Conservation (phyloP, 2,329 filamentous ascomycete genomes). For the Claviceps fusiformis region DNA sequence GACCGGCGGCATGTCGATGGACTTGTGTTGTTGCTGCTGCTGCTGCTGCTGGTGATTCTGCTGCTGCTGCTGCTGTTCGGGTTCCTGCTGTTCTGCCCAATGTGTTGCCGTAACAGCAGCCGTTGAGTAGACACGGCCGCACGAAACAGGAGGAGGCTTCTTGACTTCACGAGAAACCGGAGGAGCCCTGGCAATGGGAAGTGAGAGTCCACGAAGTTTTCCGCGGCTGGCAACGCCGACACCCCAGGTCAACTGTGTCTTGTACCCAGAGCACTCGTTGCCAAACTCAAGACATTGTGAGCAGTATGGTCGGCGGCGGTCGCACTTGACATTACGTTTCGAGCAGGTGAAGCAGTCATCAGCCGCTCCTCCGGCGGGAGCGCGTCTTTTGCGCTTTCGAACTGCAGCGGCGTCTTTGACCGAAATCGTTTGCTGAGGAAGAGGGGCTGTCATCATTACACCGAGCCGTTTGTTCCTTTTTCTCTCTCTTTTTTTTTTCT, state of each 20-base stretch:
- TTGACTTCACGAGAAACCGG: slow-evolving; percentile 38
- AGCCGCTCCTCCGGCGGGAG: slow-evolving; percentile 73
- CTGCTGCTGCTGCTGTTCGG: slow-evolving; percentile 4
- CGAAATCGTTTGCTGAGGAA: slow-evolving; percentile 28
- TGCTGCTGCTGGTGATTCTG: neutral
- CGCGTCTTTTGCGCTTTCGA: slow-evolving; percentile 70
- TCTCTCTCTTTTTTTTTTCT: neutral
- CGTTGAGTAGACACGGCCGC: slow-evolving; percentile 32
- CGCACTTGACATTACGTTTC: slow-evolving; percentile 73
- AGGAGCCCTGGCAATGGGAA: slow-evolving; percentile 51
- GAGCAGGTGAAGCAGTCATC: slow-evolving; percentile 93
- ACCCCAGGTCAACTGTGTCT: slow-evolving; percentile 92
- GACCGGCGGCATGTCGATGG: slow-evolving; percentile 23
- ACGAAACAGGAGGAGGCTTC: slow-evolving; percentile 26
- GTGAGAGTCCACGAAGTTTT: slow-evolving; percentile 78
- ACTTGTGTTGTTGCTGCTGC: slow-evolving; percentile 6
- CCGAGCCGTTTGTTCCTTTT: neutral
- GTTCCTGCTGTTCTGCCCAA: slow-evolving; percentile 20
- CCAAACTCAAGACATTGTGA: slow-evolving; percentile 85
- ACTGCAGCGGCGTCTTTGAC: slow-evolving; percentile 38
- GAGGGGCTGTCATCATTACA: slow-evolving; percentile 34
- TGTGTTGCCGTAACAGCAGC: slow-evolving; percentile 17
- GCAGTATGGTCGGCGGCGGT: slow-evolving; percentile 85
- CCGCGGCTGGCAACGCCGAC: slow-evolving; percentile 90
- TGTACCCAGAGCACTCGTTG: slow-evolving; percentile 90